phyloP scores from a whole-genome alignment of 257 asterid genomes.

The Solanum megistacrolobum region DNA sequence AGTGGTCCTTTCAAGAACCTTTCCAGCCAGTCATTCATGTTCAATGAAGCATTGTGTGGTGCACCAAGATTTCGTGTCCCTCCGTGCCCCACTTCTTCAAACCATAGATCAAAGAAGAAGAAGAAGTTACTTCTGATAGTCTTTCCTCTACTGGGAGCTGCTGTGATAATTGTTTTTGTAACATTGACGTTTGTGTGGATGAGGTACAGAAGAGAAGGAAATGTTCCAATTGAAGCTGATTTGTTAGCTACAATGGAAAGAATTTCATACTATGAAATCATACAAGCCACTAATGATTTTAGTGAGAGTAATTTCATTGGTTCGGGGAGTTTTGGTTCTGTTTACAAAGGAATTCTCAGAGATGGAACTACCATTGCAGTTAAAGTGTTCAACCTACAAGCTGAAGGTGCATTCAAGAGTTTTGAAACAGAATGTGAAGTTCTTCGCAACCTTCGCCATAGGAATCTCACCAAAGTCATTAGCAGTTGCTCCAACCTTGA shows the following conservation, averaged over 20 bases:
- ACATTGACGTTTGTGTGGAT: background rate
- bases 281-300: background rate
- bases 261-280: constrained; percentile 5
- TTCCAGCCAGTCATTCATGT: constrained; percentile 5
- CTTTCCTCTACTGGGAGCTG: background rate
- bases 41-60: constrained; percentile 16
- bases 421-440: constrained; percentile 22
- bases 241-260: background rate
- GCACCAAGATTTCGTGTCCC: background rate
- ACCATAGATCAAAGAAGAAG: background rate
- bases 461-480: constrained; percentile 19
- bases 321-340: constrained; percentile 14
- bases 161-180: background rate
- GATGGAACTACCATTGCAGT: constrained; percentile 4
- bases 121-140: background rate
- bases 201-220: background rate
- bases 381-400: constrained; percentile 18
- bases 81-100: background rate
- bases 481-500: constrained; percentile 20
- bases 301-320: constrained; percentile 7
- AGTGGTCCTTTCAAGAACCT: constrained; percentile 13
- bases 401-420: constrained; percentile 8
- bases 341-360: constrained; percentile 6
- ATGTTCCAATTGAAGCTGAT: background rate
- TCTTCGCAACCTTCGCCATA: constrained; percentile 20